Percentiles rank a stretch among this genome's conserved stretches.
Conservation (phyloP, 139 green algal species). For the Coccomyxa sp. region DNA sequence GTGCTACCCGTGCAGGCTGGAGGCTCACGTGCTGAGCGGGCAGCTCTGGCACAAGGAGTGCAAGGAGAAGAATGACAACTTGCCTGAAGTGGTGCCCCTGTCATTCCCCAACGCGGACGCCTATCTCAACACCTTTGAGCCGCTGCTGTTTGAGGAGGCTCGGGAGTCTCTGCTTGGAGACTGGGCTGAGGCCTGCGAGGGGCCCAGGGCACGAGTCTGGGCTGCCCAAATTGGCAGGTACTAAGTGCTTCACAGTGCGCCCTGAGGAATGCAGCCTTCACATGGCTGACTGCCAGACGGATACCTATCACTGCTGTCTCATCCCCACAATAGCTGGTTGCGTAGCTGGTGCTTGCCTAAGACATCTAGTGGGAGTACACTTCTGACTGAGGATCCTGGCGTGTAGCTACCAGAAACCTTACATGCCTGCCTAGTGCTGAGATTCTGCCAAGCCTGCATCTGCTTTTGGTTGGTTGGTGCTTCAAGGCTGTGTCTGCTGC, state of each 20-base stretch:
- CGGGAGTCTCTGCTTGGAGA: slow-evolving; percentile 39
- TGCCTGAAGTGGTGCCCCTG: slow-evolving; percentile 25
- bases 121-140: slow-evolving; percentile 69
- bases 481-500: not conserved
- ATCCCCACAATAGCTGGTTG: not conserved
- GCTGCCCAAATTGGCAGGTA: slow-evolving; percentile 23
- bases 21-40: slow-evolving; percentile 47
- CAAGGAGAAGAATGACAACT: slow-evolving; percentile 30
- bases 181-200: slow-evolving; percentile 45
- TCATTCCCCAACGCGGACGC: slow-evolving; percentile 17
- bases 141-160: slow-evolving; percentile 79
- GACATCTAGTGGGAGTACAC: not conserved
- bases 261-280: not conserved
- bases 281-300: not conserved
- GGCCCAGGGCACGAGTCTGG: slow-evolving; percentile 7
- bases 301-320: not conserved
- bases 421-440: not conserved
- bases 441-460: not conserved
- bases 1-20: slow-evolving; percentile 30
- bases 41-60: slow-evolving; percentile 50
- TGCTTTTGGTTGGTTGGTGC: not conserved
- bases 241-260: not conserved
- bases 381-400: not conserved
- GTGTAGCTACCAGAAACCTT: not conserved
- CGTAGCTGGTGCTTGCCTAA: not conserved